These are phyloP conservation scores for Brassica incana DNA, from an alignment of 345 rosid species.

Conservation along the genomic window DNA sequence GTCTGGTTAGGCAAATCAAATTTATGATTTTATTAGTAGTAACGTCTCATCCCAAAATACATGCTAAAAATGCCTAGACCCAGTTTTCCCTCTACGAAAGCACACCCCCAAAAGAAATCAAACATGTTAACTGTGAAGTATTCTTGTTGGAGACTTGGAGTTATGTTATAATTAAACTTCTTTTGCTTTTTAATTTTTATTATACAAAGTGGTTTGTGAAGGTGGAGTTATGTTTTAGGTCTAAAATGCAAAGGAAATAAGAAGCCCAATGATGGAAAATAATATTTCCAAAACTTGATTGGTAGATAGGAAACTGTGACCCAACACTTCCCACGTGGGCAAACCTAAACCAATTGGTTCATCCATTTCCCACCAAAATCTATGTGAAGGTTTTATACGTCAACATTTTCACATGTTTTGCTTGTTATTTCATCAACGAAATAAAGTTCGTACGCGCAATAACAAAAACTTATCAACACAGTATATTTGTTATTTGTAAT, in stretches of 20 bases:
- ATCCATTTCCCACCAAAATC: conserved; percentile 4
- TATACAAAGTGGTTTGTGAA: background rate
- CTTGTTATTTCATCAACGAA: background rate
- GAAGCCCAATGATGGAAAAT: conserved; percentile 14
- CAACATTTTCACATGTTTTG: background rate
- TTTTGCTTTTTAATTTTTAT: background rate
- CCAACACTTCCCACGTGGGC: conserved; percentile 26
- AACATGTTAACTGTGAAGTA: conserved; percentile 10
- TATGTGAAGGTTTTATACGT: background rate
- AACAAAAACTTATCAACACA: background rate
- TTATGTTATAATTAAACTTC: background rate
- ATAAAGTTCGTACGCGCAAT: background rate
- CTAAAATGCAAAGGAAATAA: conserved; percentile 8
- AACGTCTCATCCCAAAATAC: conserved; percentile 20
- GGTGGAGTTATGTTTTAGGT: conserved; percentile 22
- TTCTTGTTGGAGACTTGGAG: background rate
- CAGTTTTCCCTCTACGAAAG: conserved; percentile 11
- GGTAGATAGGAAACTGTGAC: conserved; percentile 14
- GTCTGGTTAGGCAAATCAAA: background rate
- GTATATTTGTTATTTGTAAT: background rate
- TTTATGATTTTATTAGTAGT: conserved; percentile 15
- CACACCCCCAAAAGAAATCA: conserved; percentile 25
- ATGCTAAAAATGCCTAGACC: conserved; percentile 20
- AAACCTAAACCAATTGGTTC: conserved; percentile 6
- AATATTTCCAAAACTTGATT: background rate